phyloP scores from a whole-genome alignment of 1,139 yeast genomes.

The Petasospora fabianii region DNA sequence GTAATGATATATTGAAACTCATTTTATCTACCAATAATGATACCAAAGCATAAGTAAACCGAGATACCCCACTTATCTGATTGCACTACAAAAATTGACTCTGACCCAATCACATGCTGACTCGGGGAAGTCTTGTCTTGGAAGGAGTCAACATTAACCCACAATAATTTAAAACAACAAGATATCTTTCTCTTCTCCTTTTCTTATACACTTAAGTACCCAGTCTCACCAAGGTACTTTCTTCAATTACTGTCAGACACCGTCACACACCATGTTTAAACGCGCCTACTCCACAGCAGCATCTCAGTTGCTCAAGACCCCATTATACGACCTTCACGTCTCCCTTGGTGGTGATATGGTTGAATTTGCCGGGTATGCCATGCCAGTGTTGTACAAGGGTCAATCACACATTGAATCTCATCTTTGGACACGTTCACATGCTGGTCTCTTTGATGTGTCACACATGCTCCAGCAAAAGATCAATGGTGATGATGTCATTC shows the following conservation, averaged over 20 bases:
- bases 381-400: conserved; percentile 85
- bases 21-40: too few species aligned
- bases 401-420: conserved; percentile 92
- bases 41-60: too few species aligned
- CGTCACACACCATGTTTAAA: conserved; percentile 17
- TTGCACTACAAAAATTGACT: too few species aligned
- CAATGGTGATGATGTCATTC: conserved; percentile 64
- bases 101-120: conserved; percentile 1
- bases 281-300: conserved; percentile 32
- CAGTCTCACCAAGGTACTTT: too few species aligned
- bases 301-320: conserved; percentile 52
- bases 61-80: too few species aligned
- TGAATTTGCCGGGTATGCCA: conserved; percentile 89
- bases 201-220: too few species aligned
- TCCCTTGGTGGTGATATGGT: conserved; percentile 86
- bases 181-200: not conserved
- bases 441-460: conserved; percentile 93
- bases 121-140: too few species aligned
- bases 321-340: conserved; percentile 76
- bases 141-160: conserved; percentile 6
- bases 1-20: too few species aligned
- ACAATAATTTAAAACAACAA: too few species aligned
- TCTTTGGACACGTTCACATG: conserved; percentile 84
- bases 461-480: conserved; percentile 93
- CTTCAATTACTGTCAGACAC: not conserved